Evolutionary conservation across 192 early-diverging fungal species (phyloP).

Genomic region (Ambispora gerdemannii): DNA sequence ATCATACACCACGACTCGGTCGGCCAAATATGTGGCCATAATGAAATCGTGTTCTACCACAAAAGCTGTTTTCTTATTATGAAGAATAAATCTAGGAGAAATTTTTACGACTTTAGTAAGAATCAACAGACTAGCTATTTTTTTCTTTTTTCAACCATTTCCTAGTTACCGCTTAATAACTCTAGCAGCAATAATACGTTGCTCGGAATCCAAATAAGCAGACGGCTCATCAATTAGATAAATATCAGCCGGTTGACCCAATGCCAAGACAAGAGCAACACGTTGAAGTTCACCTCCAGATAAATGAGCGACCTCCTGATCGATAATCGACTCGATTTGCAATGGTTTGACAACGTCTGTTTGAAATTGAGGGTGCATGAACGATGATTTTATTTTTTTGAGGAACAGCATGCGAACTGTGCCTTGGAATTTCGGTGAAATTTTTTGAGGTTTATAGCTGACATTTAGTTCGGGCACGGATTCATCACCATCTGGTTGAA

Average conservation of each 20-base stretch:
- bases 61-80: constrained; percentile 95
- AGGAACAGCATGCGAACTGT: constrained; percentile 91
- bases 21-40: constrained; percentile 97
- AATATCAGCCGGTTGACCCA: constrained; percentile 91
- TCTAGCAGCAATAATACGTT: constrained; percentile 97
- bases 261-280: constrained; percentile 88
- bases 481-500: constrained; percentile 75
- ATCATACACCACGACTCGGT: constrained; percentile 94
- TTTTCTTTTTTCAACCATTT: too few relatives aligned
- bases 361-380: constrained; percentile 94
- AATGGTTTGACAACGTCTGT: constrained; percentile 95
- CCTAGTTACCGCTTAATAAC: constrained; percentile 94
- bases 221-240: constrained; percentile 98
- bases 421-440: constrained; percentile 89
- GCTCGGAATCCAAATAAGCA: constrained; percentile 97
- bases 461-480: constrained; percentile 83
- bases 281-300: constrained; percentile 99
- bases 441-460: constrained; percentile 98
- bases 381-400: constrained; percentile 79
- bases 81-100: constrained; percentile 71
- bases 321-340: constrained; percentile 88
- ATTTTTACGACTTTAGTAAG: too few relatives aligned
- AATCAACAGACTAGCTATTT: too few relatives aligned
- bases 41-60: constrained; percentile 99
- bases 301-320: constrained; percentile 80